Evolutionary conservation across 768 basidiomycete species (phyloP), one percentile per base, ranked within the genome.

Genomic region (Amylocystis lapponica): DNA sequence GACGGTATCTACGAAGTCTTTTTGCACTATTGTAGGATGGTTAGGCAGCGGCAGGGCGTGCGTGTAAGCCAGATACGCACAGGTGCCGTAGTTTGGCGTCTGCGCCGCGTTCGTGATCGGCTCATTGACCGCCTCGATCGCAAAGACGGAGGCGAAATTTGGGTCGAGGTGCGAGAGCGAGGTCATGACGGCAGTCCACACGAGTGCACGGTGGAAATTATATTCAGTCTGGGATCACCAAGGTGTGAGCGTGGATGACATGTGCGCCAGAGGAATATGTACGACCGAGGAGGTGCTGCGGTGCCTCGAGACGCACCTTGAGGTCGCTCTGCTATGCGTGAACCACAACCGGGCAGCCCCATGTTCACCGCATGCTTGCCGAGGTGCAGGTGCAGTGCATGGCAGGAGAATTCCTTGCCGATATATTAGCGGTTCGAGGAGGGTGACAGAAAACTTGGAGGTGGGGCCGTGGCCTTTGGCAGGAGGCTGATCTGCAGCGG

Each of bases 301-400:
- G n/a, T n/a, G n/a, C n/a, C n/a, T n/a, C n/a, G n/a, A n/a, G n/a
- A n/a, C n/a, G n/a, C n/a, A n/a, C n/a, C n/a, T n/a, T n/a, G n/a
- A n/a, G n/a, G n/a, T n/a, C n/a, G n/a, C n/a, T n/a, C n/a, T n/a
- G n/a, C n/a, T n/a, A n/a, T n/a, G n/a, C n/a, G n/a, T n/a, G n/a
- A n/a, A n/a, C n/a, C n/a, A n/a, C n/a, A n/a, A n/a, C n/a, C n/a
- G n/a, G n/a, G n/a, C n/a, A n/a, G n/a, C n/a, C n/a, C n/a, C n/a
- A 38, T 21, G 36, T 31, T 47, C 40, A 90, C 90, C 30, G 83
- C 79, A 61, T 86, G 87, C 59, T 95, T 91, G 0, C 95, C 96
- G 66, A 99, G 80, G 0, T 96, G 96, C 2, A 99, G 72, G 64
- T 99, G 96, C 10, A 98, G 72, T n/a, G 91, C 91, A 36, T 81